phyloP scores from a whole-genome alignment of 192 early-diverging fungal species.

The Rhizophagus sp. region DNA sequence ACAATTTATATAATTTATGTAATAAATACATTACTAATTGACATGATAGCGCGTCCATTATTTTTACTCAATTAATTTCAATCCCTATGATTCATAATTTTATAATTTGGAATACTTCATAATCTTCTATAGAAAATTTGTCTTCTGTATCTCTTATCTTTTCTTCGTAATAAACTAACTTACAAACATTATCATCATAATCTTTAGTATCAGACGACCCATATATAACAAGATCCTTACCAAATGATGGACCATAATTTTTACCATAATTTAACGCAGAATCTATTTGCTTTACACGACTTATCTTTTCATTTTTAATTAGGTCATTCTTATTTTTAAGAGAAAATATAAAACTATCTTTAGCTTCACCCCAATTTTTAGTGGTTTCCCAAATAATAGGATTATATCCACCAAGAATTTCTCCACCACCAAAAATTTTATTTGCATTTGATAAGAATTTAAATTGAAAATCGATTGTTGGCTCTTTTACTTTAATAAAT shows the following conservation, averaged over 20 bases:
- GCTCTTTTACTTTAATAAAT: too few species aligned
- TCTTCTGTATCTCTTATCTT: not conserved
- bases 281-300: not conserved
- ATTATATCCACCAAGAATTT: not conserved
- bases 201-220: not conserved
- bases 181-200: not conserved
- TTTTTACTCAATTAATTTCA: too few species aligned
- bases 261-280: not conserved
- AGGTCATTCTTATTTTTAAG: not conserved
- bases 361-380: not conserved
- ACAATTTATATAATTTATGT: too few species aligned
- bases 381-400: not conserved
- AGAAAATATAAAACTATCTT: not conserved
- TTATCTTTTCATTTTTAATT: not conserved
- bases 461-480: too few species aligned
- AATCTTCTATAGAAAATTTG: not conserved
- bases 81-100: too few species aligned
- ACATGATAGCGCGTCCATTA: too few species aligned
- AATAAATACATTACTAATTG: too few species aligned
- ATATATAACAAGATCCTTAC: not conserved
- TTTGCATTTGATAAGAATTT: too few species aligned
- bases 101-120: not conserved
- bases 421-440: too few species aligned
- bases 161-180: not conserved
- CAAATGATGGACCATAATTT: not conserved